Conservation (phyloP, 352 stramenopile species). For the Plasmopara muralis region DNA sequence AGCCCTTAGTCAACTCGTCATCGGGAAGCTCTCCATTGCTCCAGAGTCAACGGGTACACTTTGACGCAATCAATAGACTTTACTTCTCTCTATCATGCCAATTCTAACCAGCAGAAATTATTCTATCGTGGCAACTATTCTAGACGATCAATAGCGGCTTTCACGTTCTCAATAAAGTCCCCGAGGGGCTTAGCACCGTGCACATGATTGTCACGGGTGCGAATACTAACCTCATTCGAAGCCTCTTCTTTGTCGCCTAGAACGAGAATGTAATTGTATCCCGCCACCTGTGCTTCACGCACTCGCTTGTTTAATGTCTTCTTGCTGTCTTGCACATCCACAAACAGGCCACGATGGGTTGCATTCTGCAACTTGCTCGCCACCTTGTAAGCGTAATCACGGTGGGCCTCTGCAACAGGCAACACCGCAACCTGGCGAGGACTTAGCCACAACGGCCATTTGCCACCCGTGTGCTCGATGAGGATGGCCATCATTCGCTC, state of each 20-base stretch:
- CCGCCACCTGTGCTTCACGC: constrained; percentile 67
- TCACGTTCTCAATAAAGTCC: constrained; percentile 51
- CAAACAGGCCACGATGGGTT: constrained; percentile 30
- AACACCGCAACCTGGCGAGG: constrained; percentile 74
- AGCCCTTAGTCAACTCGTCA: constrained; percentile 68
- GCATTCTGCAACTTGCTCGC: constrained; percentile 34
- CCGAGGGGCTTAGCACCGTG: constrained; percentile 54
- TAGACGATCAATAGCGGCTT: constrained; percentile 47
- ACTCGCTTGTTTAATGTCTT: constrained; percentile 85
- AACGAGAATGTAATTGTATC: constrained; percentile 85
- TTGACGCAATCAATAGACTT: constrained; percentile 9
- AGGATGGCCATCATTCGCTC: constrained; percentile 98
- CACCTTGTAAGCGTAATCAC: constrained; percentile 56
- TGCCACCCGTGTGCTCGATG: constrained; percentile 94
- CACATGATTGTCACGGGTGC: constrained; percentile 77
- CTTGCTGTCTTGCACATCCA: constrained; percentile 66
- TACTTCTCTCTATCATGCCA: constrained; percentile 18
- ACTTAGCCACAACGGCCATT: constrained; percentile 95
- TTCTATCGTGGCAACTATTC: constrained; percentile 32
- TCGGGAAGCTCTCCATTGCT: constrained; percentile 39
- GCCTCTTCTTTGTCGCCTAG: constrained; percentile 68
- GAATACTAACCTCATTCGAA: constrained; percentile 55
- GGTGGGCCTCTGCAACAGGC: constrained; percentile 57
- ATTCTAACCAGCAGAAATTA: constrained; percentile 2
- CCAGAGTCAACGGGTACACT: constrained; percentile 8